phyloP scores from a whole-genome alignment of 345 rosid genomes.

The Mangifera indica region DNA sequence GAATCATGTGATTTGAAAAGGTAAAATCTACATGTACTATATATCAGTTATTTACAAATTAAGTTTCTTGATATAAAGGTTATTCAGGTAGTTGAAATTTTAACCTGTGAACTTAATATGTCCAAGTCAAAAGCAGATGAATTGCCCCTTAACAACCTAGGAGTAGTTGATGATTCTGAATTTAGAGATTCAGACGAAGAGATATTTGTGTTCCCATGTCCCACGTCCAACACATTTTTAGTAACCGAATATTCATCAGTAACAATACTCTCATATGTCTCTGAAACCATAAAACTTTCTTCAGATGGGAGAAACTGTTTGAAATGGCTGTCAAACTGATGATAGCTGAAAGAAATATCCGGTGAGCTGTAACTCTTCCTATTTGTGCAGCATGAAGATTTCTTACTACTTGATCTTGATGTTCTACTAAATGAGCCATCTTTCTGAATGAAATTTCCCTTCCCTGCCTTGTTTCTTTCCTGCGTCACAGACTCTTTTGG shows the following conservation, averaged over 20 bases:
- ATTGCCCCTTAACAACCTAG: constrained; percentile 24
- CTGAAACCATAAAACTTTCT: constrained; percentile 39
- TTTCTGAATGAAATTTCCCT: constrained; percentile 36
- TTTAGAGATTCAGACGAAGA: constrained; percentile 34
- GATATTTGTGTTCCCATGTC: constrained; percentile 29
- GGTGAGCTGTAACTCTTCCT: constrained; percentile 39
- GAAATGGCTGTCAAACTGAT: constrained; percentile 28
- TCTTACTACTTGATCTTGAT: constrained; percentile 39
- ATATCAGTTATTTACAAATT: background rate
- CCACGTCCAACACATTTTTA: constrained; percentile 37
- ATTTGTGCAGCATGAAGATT: constrained; percentile 25
- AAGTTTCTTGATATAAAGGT: background rate
- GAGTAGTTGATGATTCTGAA: constrained; percentile 37
- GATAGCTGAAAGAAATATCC: constrained; percentile 35
- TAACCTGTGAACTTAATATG: constrained; percentile 37
- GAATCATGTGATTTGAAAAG: too few relatives aligned
- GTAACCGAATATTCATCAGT: constrained; percentile 34
- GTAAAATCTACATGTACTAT: too few relatives aligned
- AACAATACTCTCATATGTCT: constrained; percentile 31
- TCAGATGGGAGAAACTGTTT: constrained; percentile 30
- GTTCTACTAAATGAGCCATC: constrained; percentile 44
- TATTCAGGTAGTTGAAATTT: constrained; percentile 17
- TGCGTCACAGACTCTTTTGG: constrained; percentile 44
- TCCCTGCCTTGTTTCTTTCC: constrained; percentile 48
- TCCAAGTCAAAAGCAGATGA: constrained; percentile 34